phyloP scores from a whole-genome alignment of 805 yeast genomes.

The Starmerella tilneyi region DNA sequence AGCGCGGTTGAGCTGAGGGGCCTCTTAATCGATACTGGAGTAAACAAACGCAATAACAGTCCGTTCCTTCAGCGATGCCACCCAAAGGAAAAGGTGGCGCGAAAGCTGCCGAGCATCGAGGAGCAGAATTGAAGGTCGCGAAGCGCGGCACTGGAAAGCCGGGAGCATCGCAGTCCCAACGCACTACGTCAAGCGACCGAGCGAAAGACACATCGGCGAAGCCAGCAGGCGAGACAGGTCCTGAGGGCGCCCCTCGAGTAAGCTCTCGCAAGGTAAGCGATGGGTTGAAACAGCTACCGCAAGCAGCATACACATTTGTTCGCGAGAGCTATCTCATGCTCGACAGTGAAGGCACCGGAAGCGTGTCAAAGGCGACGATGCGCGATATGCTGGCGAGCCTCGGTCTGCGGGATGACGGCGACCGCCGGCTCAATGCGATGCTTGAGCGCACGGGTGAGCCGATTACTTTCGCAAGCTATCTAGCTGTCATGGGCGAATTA shows the following conservation, averaged over 20 bases:
- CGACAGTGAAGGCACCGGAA: slow-evolving; percentile 25
- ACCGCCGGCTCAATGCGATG: slow-evolving; percentile 21
- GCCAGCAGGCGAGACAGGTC: no score
- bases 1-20: background rate
- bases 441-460: slow-evolving; percentile 25
- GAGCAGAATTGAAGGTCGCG: slow-evolving; percentile 9
- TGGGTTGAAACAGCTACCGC: slow-evolving; percentile 25
- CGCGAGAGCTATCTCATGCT: slow-evolving; percentile 26
- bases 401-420: slow-evolving; percentile 20
- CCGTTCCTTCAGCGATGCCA: background rate
- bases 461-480: slow-evolving; percentile 24
- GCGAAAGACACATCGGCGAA: background rate
- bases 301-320: slow-evolving; percentile 24
- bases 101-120: no score
- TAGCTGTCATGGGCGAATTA: slow-evolving; percentile 25
- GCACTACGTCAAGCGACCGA: no score
- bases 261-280: slow-evolving; percentile 25
- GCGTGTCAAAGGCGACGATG: slow-evolving; percentile 22
- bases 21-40: background rate
- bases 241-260: slow-evolving; percentile 9
- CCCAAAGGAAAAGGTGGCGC: background rate
- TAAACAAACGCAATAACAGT: background rate
- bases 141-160: slow-evolving; percentile 5
- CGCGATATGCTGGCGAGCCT: slow-evolving; percentile 23
- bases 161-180: background rate